phyloP scores from a whole-genome alignment of 2,329 filamentous ascomycete species.

The Phialocephala subalpina region DNA sequence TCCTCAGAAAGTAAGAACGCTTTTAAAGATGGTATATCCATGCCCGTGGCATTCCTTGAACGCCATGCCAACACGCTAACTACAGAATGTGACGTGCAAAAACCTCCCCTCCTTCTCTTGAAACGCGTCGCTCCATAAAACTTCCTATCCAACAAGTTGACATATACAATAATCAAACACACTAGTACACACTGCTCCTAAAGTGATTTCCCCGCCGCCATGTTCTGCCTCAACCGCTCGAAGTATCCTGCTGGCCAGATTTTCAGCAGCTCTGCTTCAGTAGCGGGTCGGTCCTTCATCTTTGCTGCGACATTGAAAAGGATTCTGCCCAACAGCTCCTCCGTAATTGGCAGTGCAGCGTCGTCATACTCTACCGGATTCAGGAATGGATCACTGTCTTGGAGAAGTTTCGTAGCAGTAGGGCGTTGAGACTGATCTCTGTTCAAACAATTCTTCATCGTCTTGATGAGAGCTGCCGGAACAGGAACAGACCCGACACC shows the following conservation, averaged over 20 bases:
- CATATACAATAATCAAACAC: neutral
- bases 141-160: conserved; percentile 10
- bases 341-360: conserved; percentile 65
- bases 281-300: conserved; percentile 65
- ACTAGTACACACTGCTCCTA: conserved; percentile 1
- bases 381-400: conserved; percentile 67
- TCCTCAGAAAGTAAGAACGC: neutral
- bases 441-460: conserved; percentile 68
- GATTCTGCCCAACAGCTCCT: conserved; percentile 68
- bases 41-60: conserved; percentile 15
- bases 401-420: conserved; percentile 68
- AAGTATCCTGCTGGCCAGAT: conserved; percentile 70
- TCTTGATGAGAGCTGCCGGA: conserved; percentile 65
- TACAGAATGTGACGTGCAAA: conserved; percentile 10
- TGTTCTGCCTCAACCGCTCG: conserved; percentile 56
- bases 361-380: conserved; percentile 65
- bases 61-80: conserved; percentile 17
- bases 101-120: neutral
- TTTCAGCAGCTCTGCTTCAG: conserved; percentile 61
- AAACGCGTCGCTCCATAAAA: neutral
- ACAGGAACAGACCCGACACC: conserved; percentile 72
- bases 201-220: conserved; percentile 35
- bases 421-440: conserved; percentile 69
- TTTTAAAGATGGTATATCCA: conserved; percentile 33
- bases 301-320: conserved; percentile 68